Evolutionary conservation across 306 rosid species (phyloP).

Genomic region (Calophaca sinica): DNA sequence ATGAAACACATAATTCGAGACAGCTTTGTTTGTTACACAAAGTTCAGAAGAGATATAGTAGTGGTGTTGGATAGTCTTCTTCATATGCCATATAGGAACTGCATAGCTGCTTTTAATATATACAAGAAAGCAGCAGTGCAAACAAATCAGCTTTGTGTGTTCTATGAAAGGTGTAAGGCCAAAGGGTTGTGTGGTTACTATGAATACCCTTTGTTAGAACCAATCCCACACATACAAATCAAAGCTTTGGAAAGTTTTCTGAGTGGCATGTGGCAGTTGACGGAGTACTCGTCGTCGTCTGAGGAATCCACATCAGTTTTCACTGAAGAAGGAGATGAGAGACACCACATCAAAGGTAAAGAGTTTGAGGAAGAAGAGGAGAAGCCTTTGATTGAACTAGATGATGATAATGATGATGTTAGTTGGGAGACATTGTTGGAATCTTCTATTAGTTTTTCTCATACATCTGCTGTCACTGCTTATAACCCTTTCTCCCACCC

Average conservation of each 20-base stretch:
- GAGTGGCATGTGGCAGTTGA: constrained; percentile 75
- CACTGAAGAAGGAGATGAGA: constrained; percentile 36
- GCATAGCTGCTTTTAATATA: constrained; percentile 58
- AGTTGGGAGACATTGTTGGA: constrained; percentile 77
- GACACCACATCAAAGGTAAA: constrained; percentile 38
- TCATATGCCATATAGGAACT: constrained; percentile 64
- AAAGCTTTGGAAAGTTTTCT: constrained; percentile 62
- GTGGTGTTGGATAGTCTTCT: constrained; percentile 67
- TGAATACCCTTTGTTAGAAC: constrained; percentile 68
- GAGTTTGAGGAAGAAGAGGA: constrained; percentile 48
- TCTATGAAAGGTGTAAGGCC: constrained; percentile 67
- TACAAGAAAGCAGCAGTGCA: constrained; percentile 75
- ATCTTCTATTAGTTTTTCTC: constrained; percentile 54
- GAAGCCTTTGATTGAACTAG: constrained; percentile 61
- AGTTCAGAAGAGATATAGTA: constrained; percentile 51
- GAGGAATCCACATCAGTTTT: constrained; percentile 28
- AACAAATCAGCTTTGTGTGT: constrained; percentile 58
- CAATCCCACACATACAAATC: constrained; percentile 64
- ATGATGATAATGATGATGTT: constrained; percentile 34
- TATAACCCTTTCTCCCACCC: constrained; percentile 54
- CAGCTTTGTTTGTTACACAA: constrained; percentile 61
- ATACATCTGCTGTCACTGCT: constrained; percentile 22
- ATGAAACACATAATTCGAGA: constrained; percentile 69
- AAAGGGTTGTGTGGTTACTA: constrained; percentile 61
- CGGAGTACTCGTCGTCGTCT: constrained; percentile 49